These are phyloP conservation scores for Symbiodinium pilosum DNA, from an alignment of 73 alveolate species.

Conservation along the genomic window DNA sequence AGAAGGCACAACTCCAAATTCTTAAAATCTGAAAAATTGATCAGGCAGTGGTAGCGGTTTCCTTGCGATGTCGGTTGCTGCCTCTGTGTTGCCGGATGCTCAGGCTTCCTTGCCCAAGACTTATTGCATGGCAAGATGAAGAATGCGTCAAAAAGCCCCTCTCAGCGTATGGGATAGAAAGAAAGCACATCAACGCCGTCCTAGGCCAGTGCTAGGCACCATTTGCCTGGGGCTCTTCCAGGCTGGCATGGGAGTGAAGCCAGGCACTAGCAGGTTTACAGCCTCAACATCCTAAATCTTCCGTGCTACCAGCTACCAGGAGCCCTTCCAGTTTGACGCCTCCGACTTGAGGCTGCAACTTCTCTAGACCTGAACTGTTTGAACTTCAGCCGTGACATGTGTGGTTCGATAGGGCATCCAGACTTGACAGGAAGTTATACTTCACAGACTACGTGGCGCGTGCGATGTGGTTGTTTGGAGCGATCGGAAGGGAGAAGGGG, in stretches of 20 bases:
- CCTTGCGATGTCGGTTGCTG: not conserved
- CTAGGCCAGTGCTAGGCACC: constrained; percentile 49
- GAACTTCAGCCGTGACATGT: not conserved
- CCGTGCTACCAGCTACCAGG: not conserved
- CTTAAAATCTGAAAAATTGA: not conserved
- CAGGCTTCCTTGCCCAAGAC: not conserved
- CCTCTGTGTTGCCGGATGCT: constrained; percentile 18
- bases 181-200: not conserved
- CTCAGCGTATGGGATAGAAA: too few relatives aligned
- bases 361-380: not conserved
- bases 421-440: not conserved
- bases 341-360: not conserved
- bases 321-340: not conserved
- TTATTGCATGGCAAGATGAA: not conserved
- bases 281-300: too few relatives aligned
- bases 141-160: not conserved
- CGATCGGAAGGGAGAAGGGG: not conserved
- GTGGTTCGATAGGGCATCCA: too few relatives aligned
- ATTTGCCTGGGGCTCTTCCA: constrained; percentile 34
- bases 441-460: not conserved
- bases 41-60: constrained; percentile 40
- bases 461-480: constrained; percentile 7
- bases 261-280: not conserved
- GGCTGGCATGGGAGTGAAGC: not conserved
- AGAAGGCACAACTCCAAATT: not conserved